These are phyloP conservation scores for Gnomoniopsis sp. DNA, from an alignment of 2,329 filamentous ascomycete genomes.

Conservation along the genomic window DNA sequence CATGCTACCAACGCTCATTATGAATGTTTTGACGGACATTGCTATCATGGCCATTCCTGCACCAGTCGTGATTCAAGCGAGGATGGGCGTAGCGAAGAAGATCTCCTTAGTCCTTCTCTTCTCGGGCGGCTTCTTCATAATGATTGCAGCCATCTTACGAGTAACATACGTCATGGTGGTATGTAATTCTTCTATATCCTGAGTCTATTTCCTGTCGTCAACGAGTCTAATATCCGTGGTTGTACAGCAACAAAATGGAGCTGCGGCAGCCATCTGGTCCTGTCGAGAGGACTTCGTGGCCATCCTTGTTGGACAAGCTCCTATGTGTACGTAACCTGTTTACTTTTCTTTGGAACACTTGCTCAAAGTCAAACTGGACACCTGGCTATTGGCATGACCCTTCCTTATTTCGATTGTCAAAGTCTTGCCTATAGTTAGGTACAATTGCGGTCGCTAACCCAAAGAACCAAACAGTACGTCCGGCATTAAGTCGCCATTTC, in stretches of 20 bases:
- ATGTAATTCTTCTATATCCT: constrained; percentile 3
- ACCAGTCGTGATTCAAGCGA: constrained; percentile 28
- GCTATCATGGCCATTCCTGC: constrained; percentile 31
- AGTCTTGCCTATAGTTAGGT: too few relatives aligned
- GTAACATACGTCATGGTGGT: constrained; percentile 29
- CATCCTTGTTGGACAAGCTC: constrained; percentile 33
- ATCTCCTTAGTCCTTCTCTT: constrained; percentile 31
- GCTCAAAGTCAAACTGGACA: too few relatives aligned
- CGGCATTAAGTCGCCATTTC: constrained; percentile 1
- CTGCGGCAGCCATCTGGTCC: constrained; percentile 32
- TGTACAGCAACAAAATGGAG: neutral
- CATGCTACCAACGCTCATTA: constrained; percentile 30
- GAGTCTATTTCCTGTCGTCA: neutral
- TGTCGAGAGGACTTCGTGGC: constrained; percentile 36
- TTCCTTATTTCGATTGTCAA: too few relatives aligned
- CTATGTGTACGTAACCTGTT: constrained; percentile 21
- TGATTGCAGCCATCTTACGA: constrained; percentile 26
- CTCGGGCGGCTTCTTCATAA: constrained; percentile 31
- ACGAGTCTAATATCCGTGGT: neutral
- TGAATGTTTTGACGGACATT: constrained; percentile 32
- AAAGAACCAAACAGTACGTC: neutral
- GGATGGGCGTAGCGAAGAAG: constrained; percentile 27
- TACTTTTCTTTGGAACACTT: too few relatives aligned
- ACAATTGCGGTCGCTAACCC: neutral
- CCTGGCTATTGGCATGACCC: too few relatives aligned